Conservation (phyloP, 2,329 filamentous ascomycete species). For the Fusarium burgessii region DNA sequence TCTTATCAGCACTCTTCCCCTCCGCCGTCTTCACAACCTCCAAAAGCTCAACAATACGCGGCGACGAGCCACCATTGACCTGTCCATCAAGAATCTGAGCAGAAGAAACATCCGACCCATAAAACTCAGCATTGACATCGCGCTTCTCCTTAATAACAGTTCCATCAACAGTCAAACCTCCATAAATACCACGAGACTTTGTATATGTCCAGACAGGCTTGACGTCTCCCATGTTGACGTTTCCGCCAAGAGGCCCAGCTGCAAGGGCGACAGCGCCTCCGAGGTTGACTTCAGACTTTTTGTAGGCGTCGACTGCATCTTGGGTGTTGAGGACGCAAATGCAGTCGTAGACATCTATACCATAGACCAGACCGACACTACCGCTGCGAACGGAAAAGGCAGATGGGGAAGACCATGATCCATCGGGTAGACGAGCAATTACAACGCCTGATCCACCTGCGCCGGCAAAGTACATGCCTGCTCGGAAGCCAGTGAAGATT, state of each 20-base stretch:
- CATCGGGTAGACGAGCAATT: background rate
- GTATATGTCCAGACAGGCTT: slow-evolving; percentile 26
- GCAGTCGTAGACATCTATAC: slow-evolving; percentile 14
- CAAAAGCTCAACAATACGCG: background rate
- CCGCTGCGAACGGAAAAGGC: slow-evolving; percentile 21
- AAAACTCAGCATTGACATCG: background rate
- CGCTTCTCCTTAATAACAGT: slow-evolving; percentile 6
- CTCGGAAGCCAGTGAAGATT: slow-evolving; percentile 12
- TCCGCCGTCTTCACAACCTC: slow-evolving; percentile 9
- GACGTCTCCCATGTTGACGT: background rate
- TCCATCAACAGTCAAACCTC: slow-evolving; percentile 16
- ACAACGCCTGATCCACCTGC: slow-evolving; percentile 15
- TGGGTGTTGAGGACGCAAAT: slow-evolving; percentile 10
- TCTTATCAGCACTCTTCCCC: background rate
- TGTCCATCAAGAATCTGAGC: background rate
- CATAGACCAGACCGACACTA: slow-evolving; percentile 17
- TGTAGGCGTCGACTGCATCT: slow-evolving; percentile 11
- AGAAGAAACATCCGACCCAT: background rate
- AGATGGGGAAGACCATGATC: background rate
- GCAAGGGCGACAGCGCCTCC: slow-evolving; percentile 8
- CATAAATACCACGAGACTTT: slow-evolving; percentile 1
- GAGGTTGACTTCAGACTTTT: slow-evolving; percentile 6
- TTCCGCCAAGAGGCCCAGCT: slow-evolving; percentile 6
- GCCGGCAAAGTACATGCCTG: slow-evolving; percentile 19
- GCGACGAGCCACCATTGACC: background rate